A percentile compares a stretch with the other conserved stretches of the same genome.
Evolutionary conservation across 352 stramenopile species (phyloP).

Genomic region (Phytopythium sindhum): DNA sequence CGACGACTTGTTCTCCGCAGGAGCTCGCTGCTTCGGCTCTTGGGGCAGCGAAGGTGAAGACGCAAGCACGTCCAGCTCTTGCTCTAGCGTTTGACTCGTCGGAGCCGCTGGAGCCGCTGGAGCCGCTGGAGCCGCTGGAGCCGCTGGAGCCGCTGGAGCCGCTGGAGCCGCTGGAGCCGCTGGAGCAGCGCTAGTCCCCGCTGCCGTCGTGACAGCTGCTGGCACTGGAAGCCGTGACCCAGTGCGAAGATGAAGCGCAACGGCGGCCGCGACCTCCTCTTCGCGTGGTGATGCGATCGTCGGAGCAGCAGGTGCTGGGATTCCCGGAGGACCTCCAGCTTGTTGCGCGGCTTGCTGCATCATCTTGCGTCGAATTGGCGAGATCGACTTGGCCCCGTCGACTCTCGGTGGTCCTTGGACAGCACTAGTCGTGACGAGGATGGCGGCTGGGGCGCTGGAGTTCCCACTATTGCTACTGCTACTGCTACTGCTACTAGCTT

Average conservation of each 20-base stretch:
- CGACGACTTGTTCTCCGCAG: background rate
- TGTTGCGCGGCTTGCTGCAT: constrained; percentile 23
- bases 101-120: background rate
- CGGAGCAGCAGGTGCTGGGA: constrained; percentile 8
- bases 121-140: background rate
- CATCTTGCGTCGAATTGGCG: constrained; percentile 46
- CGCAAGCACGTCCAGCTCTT: constrained; percentile 1
- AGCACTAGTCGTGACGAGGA: background rate
- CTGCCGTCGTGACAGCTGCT: background rate
- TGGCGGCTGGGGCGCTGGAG: background rate
- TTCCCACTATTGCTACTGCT: background rate
- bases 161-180: background rate
- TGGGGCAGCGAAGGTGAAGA: background rate
- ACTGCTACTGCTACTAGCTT: background rate
- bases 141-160: background rate
- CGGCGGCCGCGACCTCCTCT: constrained; percentile 34
- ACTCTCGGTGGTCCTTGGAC: constrained; percentile 5
- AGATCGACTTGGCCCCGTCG: constrained; percentile 18
- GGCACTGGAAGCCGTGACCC: background rate
- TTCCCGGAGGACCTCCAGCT: constrained; percentile 5
- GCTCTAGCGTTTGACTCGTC: background rate
- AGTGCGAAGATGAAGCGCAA: constrained; percentile 3
- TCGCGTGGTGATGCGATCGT: constrained; percentile 35
- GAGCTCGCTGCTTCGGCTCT: background rate
- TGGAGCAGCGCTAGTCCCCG: no score